phyloP scores from a whole-genome alignment of 2,329 filamentous ascomycete genomes.

The Dothiorella sarmentorum region DNA sequence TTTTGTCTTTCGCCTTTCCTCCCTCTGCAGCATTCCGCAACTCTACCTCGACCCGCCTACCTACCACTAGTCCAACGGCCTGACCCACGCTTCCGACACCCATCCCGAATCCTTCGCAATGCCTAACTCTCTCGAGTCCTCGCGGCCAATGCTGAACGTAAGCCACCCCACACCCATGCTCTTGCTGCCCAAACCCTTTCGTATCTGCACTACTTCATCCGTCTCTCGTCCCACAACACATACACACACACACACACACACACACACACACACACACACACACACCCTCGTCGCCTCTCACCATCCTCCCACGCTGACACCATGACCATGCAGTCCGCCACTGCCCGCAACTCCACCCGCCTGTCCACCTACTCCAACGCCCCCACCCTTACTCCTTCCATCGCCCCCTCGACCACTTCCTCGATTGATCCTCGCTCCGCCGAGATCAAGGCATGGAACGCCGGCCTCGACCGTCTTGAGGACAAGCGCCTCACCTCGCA shows the following conservation, averaged over 20 bases:
- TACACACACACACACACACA: too few species aligned
- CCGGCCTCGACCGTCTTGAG: conserved; percentile 80
- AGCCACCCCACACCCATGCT: conserved; percentile 27
- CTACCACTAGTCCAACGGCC: conserved; percentile 4
- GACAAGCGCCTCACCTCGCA: conserved; percentile 82
- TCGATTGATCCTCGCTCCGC: conserved; percentile 50
- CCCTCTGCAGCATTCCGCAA: conserved; percentile 14
- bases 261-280: too few species aligned
- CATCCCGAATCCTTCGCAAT: conserved; percentile 23
- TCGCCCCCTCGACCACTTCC: conserved; percentile 41
- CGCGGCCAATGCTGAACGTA: conserved; percentile 41
- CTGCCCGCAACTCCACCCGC: conserved; percentile 41
- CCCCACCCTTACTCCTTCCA: conserved; percentile 50
- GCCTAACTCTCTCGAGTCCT: conserved; percentile 40
- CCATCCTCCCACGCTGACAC: conserved; percentile 6
- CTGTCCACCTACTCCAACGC: conserved; percentile 51
- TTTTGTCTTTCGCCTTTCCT: conserved; percentile 1
- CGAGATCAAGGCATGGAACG: conserved; percentile 72
- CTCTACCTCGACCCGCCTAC: not conserved
- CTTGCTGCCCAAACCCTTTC: not conserved
- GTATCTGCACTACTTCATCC: conserved; percentile 11
- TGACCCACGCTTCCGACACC: conserved; percentile 1
- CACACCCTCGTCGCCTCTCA: conserved; percentile 5
- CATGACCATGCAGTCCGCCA: conserved; percentile 21
- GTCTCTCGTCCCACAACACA: conserved; percentile 27